These are phyloP conservation scores for Geotrichum siamense DNA, from an alignment of 1,139 yeast species.

Conservation along the genomic window DNA sequence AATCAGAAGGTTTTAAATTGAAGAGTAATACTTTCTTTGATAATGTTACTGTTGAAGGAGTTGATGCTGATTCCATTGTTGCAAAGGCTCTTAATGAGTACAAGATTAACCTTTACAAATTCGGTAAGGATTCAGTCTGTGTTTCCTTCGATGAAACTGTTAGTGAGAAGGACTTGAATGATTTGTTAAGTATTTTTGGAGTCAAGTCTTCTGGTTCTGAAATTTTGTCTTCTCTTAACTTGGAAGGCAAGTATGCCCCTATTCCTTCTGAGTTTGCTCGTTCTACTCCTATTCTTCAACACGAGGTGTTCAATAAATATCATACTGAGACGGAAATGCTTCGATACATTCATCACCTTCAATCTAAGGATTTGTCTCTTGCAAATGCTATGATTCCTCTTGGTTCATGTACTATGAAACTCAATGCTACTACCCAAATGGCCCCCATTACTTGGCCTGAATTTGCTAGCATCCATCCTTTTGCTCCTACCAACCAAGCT, in stretches of 20 bases:
- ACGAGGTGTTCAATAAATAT: constrained; percentile 76
- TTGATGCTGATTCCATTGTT: constrained; percentile 50
- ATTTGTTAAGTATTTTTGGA: constrained; percentile 48
- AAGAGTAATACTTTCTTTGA: constrained; percentile 72
- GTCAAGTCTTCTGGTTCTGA: constrained; percentile 21
- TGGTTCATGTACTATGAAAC: constrained; percentile 97
- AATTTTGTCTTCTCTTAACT: constrained; percentile 16
- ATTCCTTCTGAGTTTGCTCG: constrained; percentile 53
- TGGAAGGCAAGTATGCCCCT: constrained; percentile 21
- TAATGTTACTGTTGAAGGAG: constrained; percentile 62
- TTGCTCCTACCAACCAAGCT: constrained; percentile 83
- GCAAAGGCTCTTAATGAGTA: constrained; percentile 50
- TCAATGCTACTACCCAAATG: constrained; percentile 94
- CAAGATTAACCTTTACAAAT: constrained; percentile 72
- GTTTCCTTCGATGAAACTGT: constrained; percentile 85
- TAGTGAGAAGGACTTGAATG: constrained; percentile 51
- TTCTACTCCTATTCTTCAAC: constrained; percentile 54
- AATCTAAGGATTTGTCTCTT: constrained; percentile 80
- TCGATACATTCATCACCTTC: constrained; percentile 79
- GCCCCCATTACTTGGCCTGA: constrained; percentile 92
- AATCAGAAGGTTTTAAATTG: constrained; percentile 43
- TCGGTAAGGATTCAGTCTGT: constrained; percentile 54
- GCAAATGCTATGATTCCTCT: constrained; percentile 96
- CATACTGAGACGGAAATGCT: constrained; percentile 94
- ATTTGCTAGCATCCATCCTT: constrained; percentile 81